phyloP scores from a whole-genome alignment of 2,329 filamentous ascomycete genomes.

The Aspergillus intermedius region DNA sequence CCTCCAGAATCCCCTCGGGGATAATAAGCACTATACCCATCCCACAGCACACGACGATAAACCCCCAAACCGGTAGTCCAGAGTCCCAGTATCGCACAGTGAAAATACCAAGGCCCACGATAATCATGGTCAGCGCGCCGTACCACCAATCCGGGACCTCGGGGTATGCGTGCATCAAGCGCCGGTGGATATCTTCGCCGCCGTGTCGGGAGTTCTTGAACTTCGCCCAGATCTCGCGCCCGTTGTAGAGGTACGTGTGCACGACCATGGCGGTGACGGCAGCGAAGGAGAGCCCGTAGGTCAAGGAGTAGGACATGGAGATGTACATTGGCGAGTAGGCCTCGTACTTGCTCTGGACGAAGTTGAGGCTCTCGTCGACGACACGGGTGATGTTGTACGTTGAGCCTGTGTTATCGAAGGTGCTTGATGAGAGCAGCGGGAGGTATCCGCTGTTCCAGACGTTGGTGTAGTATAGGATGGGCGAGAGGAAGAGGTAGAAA shows the following conservation, averaged over 20 bases:
- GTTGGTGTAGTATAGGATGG: slow-evolving; percentile 53
- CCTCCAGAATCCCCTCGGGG: slow-evolving; percentile 34
- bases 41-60: slow-evolving; percentile 32
- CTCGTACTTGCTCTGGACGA: slow-evolving; percentile 33
- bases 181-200: slow-evolving; percentile 58
- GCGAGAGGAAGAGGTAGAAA: slow-evolving; percentile 46
- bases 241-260: slow-evolving; percentile 30
- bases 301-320: slow-evolving; percentile 29
- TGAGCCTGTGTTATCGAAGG: slow-evolving; percentile 27
- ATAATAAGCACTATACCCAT: slow-evolving; percentile 35
- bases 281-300: slow-evolving; percentile 33
- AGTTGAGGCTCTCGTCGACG: slow-evolving; percentile 21
- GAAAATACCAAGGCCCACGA: slow-evolving; percentile 30
- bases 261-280: slow-evolving; percentile 28
- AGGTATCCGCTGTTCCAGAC: slow-evolving; percentile 40
- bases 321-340: slow-evolving; percentile 36
- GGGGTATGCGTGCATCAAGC: slow-evolving; percentile 56
- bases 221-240: slow-evolving; percentile 28
- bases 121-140: slow-evolving; percentile 21
- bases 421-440: slow-evolving; percentile 23
- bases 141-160: slow-evolving; percentile 62
- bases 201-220: slow-evolving; percentile 24
- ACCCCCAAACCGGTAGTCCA: slow-evolving; percentile 34
- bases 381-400: slow-evolving; percentile 26
- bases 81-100: slow-evolving; percentile 29